These are phyloP conservation scores for Boeremia lycopersici DNA, from an alignment of 2,329 filamentous ascomycete genomes.

Conservation along the genomic window DNA sequence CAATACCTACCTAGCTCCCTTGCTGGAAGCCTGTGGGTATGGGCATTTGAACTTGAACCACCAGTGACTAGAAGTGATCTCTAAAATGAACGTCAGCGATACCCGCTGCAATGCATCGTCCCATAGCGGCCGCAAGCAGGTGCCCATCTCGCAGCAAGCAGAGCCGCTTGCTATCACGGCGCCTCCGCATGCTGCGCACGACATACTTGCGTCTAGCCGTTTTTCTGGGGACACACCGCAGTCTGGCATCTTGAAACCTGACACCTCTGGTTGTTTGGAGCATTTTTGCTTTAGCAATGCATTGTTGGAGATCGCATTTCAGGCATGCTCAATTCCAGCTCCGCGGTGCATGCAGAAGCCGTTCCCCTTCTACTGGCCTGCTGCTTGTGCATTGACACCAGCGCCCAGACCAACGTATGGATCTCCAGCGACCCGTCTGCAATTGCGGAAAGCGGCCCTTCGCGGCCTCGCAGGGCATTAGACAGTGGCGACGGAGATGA, in stretches of 20 bases:
- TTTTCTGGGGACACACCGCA: constrained; percentile 39
- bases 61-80: constrained; percentile 9
- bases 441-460: constrained; percentile 15
- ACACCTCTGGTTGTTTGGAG: constrained; percentile 17
- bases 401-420: constrained; percentile 7
- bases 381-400: not conserved
- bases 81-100: constrained; percentile 16
- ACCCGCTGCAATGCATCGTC: constrained; percentile 33
- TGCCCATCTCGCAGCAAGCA: constrained; percentile 33
- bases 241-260: constrained; percentile 31
- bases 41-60: constrained; percentile 11
- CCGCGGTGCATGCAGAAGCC: not conserved
- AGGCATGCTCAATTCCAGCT: not conserved
- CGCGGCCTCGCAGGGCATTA: constrained; percentile 12
- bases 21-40: constrained; percentile 7
- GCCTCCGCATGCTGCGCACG: constrained; percentile 42
- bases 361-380: not conserved
- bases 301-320: not conserved
- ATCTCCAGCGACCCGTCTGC: constrained; percentile 13
- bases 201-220: constrained; percentile 41
- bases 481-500: constrained; percentile 1
- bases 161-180: constrained; percentile 35
- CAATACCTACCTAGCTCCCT: constrained; percentile 2
- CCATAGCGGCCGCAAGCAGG: constrained; percentile 30
- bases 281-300: constrained; percentile 1